A percentile compares a stretch with the other conserved stretches of the same genome.
phyloP scores from a whole-genome alignment of 768 basidiomycete species.

The Calocybe indica region DNA sequence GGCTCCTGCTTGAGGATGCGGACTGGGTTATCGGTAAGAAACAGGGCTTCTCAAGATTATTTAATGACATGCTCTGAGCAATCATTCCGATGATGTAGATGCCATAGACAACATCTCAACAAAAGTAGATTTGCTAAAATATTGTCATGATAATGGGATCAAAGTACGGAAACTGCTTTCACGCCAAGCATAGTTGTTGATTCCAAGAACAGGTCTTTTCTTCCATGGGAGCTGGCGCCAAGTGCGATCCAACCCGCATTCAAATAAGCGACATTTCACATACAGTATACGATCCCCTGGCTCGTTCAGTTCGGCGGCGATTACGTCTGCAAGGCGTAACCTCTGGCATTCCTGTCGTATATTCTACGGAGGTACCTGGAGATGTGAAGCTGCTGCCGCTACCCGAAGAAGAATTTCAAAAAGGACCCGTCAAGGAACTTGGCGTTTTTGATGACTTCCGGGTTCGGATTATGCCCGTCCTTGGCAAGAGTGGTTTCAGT shows the following conservation, averaged over 20 bases:
- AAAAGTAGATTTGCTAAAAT: slow-evolving; percentile 88
- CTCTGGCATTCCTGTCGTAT: slow-evolving; percentile 81
- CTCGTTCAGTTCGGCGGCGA: slow-evolving; percentile 80
- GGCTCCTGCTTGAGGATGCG: slow-evolving; percentile 65
- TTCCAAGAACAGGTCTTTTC: slow-evolving; percentile 74
- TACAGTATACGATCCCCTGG: slow-evolving; percentile 93
- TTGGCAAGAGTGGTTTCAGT: slow-evolving; percentile 42
- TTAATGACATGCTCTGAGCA: not conserved
- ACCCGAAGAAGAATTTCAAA: slow-evolving; percentile 86
- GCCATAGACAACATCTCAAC: slow-evolving; percentile 98
- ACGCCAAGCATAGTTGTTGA: not conserved
- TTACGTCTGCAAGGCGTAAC: slow-evolving; percentile 57
- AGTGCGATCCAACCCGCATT: slow-evolving; percentile 89
- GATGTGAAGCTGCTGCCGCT: slow-evolving; percentile 87
- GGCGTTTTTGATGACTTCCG: slow-evolving; percentile 90
- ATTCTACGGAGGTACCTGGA: slow-evolving; percentile 90
- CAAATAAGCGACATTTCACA: slow-evolving; percentile 93
- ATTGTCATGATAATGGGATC: slow-evolving; percentile 76
- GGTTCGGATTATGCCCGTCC: slow-evolving; percentile 88
- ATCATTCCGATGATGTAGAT: slow-evolving; percentile 39
- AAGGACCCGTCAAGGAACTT: slow-evolving; percentile 85
- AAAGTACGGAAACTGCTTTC: slow-evolving; percentile 41
- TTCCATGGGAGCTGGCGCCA: slow-evolving; percentile 95
- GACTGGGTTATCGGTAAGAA: slow-evolving; percentile 89
- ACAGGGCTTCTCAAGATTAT: not conserved